Base-by-base conservation (phyloP, 164 flowering plant genomes). In the Santalum album region DNA sequence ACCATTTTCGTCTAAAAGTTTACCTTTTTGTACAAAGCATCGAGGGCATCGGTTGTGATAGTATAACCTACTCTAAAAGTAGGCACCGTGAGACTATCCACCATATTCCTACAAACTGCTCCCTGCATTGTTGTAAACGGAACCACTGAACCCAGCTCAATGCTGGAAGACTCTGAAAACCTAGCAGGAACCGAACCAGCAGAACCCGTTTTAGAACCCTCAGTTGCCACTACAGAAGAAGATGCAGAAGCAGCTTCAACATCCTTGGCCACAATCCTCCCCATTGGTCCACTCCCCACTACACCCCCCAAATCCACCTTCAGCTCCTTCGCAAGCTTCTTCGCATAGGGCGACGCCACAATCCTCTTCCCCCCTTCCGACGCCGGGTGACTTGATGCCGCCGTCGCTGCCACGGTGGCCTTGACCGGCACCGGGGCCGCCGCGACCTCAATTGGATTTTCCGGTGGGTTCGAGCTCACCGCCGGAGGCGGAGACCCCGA, bases 51-150 rank as follows among this genome's bases (percentile, higher is more conserved):
- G 0, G 97, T 83, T 9, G 80, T 77, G 57, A 92, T 79, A 0
- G 97, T 83, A 60, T 90, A 92, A 26, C 99, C 99, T 57, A 92
- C 97, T 59, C 99, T 81, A 60, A 87, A 92, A 0, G 97, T 83
- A 0, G 95, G 99, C 34, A 92, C 99, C 0, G 67, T 43, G 50
- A 92, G 66, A 59, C 99, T 92, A 76, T 89, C 95, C 59, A 89
- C 72, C 97, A 92, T 87, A 63, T 89, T 92, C 72, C 85, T 74
- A 63, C 95, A 77, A 42, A 92, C 99, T 5, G 96, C 99, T 12
- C 74, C 77, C 72, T 92, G 99, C 96, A 92, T 85, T 61, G 99
- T 77, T 6, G 89, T 83, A 52, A 92, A 92, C 0, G 95, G 87
- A 60, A 90, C 95, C 40, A 63, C 74, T 4, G 62, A 61, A 12